Percentiles rank a stretch among this genome's conserved stretches.
These are phyloP conservation scores for Botrytis sinoallii DNA, from an alignment of 2,329 filamentous ascomycete species.

Conservation along the genomic window DNA sequence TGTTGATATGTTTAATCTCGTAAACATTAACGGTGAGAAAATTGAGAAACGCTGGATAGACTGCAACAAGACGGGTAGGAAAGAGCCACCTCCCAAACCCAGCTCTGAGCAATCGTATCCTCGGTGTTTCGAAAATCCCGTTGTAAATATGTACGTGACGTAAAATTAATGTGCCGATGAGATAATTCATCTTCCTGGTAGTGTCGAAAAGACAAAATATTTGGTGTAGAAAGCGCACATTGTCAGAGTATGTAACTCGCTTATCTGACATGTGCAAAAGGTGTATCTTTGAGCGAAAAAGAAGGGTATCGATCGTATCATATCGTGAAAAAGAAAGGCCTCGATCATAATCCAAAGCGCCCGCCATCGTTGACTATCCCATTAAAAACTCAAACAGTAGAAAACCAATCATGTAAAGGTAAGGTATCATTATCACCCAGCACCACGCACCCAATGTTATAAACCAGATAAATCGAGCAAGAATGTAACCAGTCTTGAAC, in stretches of 20 bases:
- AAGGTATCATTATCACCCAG: not conserved
- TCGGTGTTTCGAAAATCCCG: not conserved
- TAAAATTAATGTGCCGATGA: conserved; percentile 6
- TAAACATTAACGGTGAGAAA: not conserved
- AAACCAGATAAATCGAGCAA: not conserved
- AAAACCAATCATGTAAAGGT: not conserved
- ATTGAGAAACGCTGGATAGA: not conserved
- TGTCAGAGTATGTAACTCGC: not conserved
- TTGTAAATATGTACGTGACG: not conserved
- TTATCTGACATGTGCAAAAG: not conserved
- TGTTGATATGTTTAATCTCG: conserved; percentile 3
- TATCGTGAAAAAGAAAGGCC: not conserved
- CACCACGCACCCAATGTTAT: not conserved
- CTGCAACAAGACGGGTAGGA: not conserved
- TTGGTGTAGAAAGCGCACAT: not conserved
- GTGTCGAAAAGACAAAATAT: not conserved
- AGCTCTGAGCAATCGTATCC: not conserved
- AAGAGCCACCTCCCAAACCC: not conserved
- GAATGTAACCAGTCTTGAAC: not conserved
- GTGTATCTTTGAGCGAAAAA: not conserved
- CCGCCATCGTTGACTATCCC: not conserved
- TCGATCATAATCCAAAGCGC: not conserved
- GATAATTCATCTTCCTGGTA: not conserved
- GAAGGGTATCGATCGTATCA: not conserved
- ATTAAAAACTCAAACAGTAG: not conserved